phyloP scores from a whole-genome alignment of 1,284 basidiomycete species.

The Porogramme epimiltina region DNA sequence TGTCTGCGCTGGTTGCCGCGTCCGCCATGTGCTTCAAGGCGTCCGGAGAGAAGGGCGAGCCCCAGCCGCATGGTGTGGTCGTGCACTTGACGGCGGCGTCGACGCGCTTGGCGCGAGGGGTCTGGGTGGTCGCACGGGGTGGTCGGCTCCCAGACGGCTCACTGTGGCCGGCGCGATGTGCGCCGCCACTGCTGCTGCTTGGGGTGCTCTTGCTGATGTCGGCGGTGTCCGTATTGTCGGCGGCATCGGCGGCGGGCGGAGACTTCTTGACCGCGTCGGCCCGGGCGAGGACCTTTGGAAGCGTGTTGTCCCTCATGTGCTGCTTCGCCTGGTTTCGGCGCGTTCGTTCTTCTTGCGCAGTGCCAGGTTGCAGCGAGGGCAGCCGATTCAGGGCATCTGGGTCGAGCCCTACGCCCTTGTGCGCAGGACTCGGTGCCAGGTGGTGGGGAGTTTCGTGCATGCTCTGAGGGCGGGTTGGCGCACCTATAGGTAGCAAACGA shows the following conservation, averaged over 20 bases:
- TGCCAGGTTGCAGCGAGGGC: conserved; percentile 4
- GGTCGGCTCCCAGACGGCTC: not conserved
- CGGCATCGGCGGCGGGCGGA: not conserved
- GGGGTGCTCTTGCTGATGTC: not conserved
- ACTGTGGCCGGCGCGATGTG: not conserved
- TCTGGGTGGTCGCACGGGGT: not conserved
- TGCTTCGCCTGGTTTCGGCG: conserved; percentile 1
- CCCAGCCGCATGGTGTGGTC: not conserved
- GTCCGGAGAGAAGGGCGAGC: no score
- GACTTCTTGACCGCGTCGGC: conserved; percentile 1
- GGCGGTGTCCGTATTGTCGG: not conserved
- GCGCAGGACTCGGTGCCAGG: not conserved
- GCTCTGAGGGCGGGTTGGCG: not conserved
- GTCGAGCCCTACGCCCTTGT: not conserved
- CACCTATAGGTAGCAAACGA: conserved; percentile 8
- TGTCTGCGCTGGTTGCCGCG: no score
- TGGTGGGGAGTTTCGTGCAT: not conserved
- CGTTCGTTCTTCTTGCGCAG: conserved; percentile 4
- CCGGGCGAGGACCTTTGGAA: not conserved
- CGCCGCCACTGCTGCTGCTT: not conserved
- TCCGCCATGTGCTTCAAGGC: no score
- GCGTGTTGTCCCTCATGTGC: not conserved
- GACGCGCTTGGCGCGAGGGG: not conserved
- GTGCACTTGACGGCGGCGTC: not conserved
- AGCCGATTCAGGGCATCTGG: not conserved